A percentile compares a stretch with the other conserved stretches of the same genome.
phyloP scores from a whole-genome alignment of 371 early-diverging fungal species.

The Mucor racemosus region DNA sequence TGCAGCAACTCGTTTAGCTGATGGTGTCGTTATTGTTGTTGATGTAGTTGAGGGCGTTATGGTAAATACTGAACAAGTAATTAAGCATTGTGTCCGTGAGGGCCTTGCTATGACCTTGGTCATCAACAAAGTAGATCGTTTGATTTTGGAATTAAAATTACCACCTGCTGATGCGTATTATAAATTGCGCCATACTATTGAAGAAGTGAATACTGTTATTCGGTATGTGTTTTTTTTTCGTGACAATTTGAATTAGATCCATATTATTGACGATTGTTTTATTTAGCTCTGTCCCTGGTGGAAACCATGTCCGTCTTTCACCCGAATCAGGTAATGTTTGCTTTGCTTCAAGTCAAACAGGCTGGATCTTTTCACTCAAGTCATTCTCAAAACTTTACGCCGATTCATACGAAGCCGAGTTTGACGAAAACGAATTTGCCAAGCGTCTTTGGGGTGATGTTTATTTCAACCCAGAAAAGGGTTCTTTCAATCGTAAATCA shows the following conservation, averaged over 20 bases:
- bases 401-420: constrained; percentile 70
- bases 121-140: constrained; percentile 96
- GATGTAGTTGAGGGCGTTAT: constrained; percentile 98
- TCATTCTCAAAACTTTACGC: constrained; percentile 94
- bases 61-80: constrained; percentile 91
- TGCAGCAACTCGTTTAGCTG: constrained; percentile 85
- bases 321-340: constrained; percentile 97
- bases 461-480: constrained; percentile 81
- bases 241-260: not conserved
- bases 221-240: constrained; percentile 45
- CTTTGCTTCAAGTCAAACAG: constrained; percentile 90
- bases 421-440: constrained; percentile 84
- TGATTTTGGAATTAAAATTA: constrained; percentile 93
- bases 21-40: constrained; percentile 94
- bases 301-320: constrained; percentile 73
- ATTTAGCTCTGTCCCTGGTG: constrained; percentile 49
- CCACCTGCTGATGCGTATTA: constrained; percentile 97
- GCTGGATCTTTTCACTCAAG: constrained; percentile 94
- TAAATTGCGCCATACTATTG: constrained; percentile 93
- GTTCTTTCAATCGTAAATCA: constrained; percentile 81
- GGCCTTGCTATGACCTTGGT: constrained; percentile 84
- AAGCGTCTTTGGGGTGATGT: constrained; percentile 97
- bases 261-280: not conserved
- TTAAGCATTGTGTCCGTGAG: constrained; percentile 83
- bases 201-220: constrained; percentile 91